Evolutionary conservation across 768 basidiomycete genomes (phyloP).

Genomic region (Symmetrospora coprosmae): DNA sequence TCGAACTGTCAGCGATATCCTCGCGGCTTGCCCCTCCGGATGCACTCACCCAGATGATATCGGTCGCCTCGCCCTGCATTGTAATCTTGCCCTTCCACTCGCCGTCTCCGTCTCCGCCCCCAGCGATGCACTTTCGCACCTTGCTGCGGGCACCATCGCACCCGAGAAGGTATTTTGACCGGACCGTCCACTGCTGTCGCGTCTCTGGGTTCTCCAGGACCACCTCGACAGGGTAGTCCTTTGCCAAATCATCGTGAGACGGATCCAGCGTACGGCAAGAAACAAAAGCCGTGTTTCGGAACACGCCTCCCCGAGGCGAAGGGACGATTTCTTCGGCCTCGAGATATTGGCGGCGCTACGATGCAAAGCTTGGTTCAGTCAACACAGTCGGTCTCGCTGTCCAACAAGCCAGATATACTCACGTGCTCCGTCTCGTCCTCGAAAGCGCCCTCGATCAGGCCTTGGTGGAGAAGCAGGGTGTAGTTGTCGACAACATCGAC

Average conservation of each 20-base stretch:
- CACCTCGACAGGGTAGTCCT: constrained; percentile 26
- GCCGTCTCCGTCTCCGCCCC: constrained; percentile 28
- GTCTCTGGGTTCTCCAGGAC: constrained; percentile 25
- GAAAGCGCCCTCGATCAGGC: constrained; percentile 32
- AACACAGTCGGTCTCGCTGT: too few relatives aligned
- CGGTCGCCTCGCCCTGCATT: constrained; percentile 64
- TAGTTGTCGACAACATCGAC: constrained; percentile 33
- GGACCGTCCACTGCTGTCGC: constrained; percentile 23
- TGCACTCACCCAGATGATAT: constrained; percentile 55
- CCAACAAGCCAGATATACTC: background rate
- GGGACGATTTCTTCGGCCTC: constrained; percentile 23
- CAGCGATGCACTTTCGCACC: constrained; percentile 49
- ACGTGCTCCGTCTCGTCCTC: constrained; percentile 30
- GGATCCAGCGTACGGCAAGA: constrained; percentile 27
- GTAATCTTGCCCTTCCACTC: constrained; percentile 42
- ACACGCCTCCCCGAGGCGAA: constrained; percentile 29
- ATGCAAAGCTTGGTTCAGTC: background rate
- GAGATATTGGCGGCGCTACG: constrained; percentile 30
- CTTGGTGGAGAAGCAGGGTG: constrained; percentile 33
- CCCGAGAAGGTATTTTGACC: constrained; percentile 40
- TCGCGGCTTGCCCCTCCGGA: too few relatives aligned
- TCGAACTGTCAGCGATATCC: too few relatives aligned
- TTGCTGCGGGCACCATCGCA: constrained; percentile 47
- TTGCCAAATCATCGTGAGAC: constrained; percentile 17
- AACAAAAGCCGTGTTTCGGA: constrained; percentile 30